These are phyloP conservation scores for Funneliformis caledonium DNA, from an alignment of 371 early-diverging fungal genomes.

Conservation along the genomic window DNA sequence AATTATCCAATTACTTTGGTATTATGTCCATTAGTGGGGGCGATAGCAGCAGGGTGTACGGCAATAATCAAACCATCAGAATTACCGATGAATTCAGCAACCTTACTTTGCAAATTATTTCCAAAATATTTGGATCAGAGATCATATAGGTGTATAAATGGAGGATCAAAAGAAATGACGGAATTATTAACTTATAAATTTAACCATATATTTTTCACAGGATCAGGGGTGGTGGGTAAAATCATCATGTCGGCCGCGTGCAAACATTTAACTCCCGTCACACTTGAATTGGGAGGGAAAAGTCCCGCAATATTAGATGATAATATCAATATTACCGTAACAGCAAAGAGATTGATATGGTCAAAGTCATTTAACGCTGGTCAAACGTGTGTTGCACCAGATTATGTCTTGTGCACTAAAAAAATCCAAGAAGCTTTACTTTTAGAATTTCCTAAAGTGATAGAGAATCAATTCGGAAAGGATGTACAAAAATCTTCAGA, in stretches of 20 bases:
- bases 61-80: constrained; percentile 92
- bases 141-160: constrained; percentile 73
- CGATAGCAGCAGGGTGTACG: constrained; percentile 92
- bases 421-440: constrained; percentile 59
- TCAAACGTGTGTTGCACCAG: constrained; percentile 90
- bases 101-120: constrained; percentile 60
- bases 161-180: constrained; percentile 76
- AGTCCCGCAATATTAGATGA: constrained; percentile 76
- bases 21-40: constrained; percentile 81
- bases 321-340: constrained; percentile 64
- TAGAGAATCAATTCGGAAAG: constrained; percentile 56
- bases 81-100: constrained; percentile 70
- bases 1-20: constrained; percentile 83
- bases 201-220: constrained; percentile 94
- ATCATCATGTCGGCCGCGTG: constrained; percentile 81
- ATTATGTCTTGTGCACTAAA: constrained; percentile 75
- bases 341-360: constrained; percentile 81
- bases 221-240: constrained; percentile 80
- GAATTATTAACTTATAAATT: constrained; percentile 69
- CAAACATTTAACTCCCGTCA: constrained; percentile 77
- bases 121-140: constrained; percentile 76
- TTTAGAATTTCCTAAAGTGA: constrained; percentile 55
- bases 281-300: constrained; percentile 91
- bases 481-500: constrained; percentile 58
- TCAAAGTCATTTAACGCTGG: constrained; percentile 85